Evolutionary conservation across 192 early-diverging fungal genomes (phyloP).

Genomic region (Podochytrium sp.): DNA sequence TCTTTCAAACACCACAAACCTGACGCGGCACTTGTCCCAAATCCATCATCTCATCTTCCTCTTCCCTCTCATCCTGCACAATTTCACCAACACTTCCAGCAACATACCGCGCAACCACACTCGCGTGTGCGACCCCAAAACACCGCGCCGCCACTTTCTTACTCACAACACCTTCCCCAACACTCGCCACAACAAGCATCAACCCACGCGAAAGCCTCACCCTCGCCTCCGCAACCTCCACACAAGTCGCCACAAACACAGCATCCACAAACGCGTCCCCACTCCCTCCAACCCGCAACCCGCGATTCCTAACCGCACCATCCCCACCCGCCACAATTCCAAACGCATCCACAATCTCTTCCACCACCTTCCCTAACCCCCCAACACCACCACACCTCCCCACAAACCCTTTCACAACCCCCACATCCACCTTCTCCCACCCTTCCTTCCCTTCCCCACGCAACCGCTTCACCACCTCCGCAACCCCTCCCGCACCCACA

Average conservation of each 20-base stretch:
- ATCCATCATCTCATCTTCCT: conserved; percentile 6
- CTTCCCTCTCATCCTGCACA: background rate
- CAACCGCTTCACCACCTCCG: background rate
- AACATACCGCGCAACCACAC: background rate
- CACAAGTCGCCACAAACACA: background rate
- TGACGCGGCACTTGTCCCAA: background rate
- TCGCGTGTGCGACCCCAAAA: background rate
- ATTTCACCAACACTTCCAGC: background rate
- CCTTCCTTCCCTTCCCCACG: background rate
- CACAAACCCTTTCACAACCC: background rate
- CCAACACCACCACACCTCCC: background rate
- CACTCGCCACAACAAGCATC: background rate
- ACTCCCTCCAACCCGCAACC: background rate
- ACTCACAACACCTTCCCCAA: background rate
- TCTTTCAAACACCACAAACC: background rate
- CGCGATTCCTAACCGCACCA: background rate
- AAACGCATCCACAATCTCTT: background rate
- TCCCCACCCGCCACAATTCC: background rate
- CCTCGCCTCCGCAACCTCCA: background rate
- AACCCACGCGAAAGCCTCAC: background rate
- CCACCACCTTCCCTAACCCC: background rate
- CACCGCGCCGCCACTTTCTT: background rate
- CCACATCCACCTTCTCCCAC: background rate
- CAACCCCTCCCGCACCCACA: background rate
- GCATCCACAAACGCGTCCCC: background rate